Base-by-base conservation (phyloP, 306 rosid species). In the Cicer bijugum region DNA sequence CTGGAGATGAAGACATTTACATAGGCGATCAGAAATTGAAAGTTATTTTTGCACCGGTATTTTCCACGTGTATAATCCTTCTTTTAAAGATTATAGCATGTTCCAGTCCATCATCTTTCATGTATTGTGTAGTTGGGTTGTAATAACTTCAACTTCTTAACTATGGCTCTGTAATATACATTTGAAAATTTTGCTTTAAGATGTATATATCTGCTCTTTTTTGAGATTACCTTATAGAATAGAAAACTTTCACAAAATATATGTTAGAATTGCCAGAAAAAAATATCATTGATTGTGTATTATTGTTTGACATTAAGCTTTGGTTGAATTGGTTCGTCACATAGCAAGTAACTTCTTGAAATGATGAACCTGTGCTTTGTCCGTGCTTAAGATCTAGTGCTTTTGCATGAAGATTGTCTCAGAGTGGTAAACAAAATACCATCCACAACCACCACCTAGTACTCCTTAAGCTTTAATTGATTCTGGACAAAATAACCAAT, bases 11-110 rank as follows among this genome's bases (percentile, higher is more conserved):
- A 86, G 87, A 87, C 8, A 83, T 90, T 75, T 72, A 76, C 73
- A 86, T 92, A 68, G 83, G 90, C 59, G 96, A 87, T 77, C 91
- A 92, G 80, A 83, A 82, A 70, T 76, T 92, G 71, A 84, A 60
- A 45, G 88, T 76, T 66, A 70, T 92, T 72, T 90, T 70, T 77
- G 90, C 97, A 39, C 96, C 91, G 82, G 98, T 92, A 92, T 52
- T 57, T 59, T 75, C 69, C 40, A n/a, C 19, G 2, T 65, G 39
- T 72, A 40, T 14, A 46, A 45, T 72, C 65, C 62, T 56, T 76
- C 14, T 40, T 67, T 72, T 73, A 37, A 51, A 10, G 69, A 61
- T 44, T 65, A 16, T 67, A 19, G 23, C 33, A 43, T 43, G 28
- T 37, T 69, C 28, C 16, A 38, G 44, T 47, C 59, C 23, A 48